phyloP scores from a whole-genome alignment of 805 yeast species.

The Lipomyces kockii region DNA sequence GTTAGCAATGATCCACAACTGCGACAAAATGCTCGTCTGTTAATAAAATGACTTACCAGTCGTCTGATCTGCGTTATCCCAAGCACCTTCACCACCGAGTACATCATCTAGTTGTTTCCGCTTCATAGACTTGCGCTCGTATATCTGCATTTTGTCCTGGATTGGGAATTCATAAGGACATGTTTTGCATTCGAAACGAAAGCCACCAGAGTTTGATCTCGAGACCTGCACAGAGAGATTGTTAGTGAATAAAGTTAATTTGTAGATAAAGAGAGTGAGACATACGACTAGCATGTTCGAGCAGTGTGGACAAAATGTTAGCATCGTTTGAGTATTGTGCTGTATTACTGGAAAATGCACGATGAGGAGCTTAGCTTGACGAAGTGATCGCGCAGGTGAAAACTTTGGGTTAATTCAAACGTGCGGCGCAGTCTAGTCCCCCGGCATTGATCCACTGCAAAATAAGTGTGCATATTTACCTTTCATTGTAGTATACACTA shows the following conservation, averaged over 20 bases:
- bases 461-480: too few relatives aligned
- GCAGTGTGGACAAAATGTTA: constrained; percentile 94
- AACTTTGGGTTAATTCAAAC: too few relatives aligned
- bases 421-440: too few relatives aligned
- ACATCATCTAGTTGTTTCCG: constrained; percentile 95
- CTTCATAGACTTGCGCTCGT: constrained; percentile 78
- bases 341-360: not conserved
- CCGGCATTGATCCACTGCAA: too few relatives aligned
- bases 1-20: not conserved
- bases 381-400: too few relatives aligned
- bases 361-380: too few relatives aligned
- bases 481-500: too few relatives aligned
- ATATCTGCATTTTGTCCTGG: constrained; percentile 72
- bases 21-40: not conserved
- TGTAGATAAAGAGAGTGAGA: not conserved
- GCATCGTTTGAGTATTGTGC: constrained; percentile 54
- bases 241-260: constrained; percentile 1
- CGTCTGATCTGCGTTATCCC: constrained; percentile 99
- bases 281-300: constrained; percentile 82
- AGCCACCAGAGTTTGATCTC: constrained; percentile 58
- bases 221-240: constrained; percentile 50
- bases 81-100: constrained; percentile 93
- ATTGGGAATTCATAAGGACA: constrained; percentile 96
- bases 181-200: constrained; percentile 83
- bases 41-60: constrained; percentile 41